Evolutionary conservation across 371 early-diverging fungal species (phyloP), one percentile per base, ranked within the genome.

Genomic region (Mortierella sp.): DNA sequence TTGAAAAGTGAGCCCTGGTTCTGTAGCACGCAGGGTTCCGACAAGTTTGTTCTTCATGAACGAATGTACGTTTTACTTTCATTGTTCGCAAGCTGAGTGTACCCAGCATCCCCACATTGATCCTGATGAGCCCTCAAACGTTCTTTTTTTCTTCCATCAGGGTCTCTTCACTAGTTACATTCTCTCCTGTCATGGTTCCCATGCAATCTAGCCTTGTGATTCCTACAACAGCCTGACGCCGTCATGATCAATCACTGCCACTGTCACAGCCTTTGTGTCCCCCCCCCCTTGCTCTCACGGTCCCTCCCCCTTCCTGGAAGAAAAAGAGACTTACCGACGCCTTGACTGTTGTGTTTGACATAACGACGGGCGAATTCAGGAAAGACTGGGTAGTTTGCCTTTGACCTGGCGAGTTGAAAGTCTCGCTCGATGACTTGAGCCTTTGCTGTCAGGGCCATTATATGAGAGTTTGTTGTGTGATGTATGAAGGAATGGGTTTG

Each of bases 301-400:
- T 11, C 6, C 42, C 10, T 63, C 8, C 26, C 3, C 48, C 0
- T 24, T n/a, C 21, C 19, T 7, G 6, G 21, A 0, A 24, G n/a
- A n/a, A 63, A 31, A 6, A 6, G 26, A 3, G 16, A 44, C 80
- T 88, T 91, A 94, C 95, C 94, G 78, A 89, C 80, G 45, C 93
- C 95, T 31, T 92, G 88, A 28, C 93, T 89, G 75, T 92, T 91
- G 77, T 92, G 92, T 77, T 94, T 94, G 70, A 91, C 80, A 76
- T 94, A 94, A 34, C 92, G 90, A 73, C 92, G 89, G 19, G 95
- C 93, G 31, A 94, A 89, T 71, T 93, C 92, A 76, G 92, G 91
- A 60, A 94, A 84, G 42, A 81, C 50, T 26, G 78, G 38, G 73
- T 84, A 76, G 78, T 78, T 75, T 14, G 81, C 78, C 60, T 80